Evolutionary conservation across 805 yeast species (phyloP).

Genomic region (Starmerella bacillaris): DNA sequence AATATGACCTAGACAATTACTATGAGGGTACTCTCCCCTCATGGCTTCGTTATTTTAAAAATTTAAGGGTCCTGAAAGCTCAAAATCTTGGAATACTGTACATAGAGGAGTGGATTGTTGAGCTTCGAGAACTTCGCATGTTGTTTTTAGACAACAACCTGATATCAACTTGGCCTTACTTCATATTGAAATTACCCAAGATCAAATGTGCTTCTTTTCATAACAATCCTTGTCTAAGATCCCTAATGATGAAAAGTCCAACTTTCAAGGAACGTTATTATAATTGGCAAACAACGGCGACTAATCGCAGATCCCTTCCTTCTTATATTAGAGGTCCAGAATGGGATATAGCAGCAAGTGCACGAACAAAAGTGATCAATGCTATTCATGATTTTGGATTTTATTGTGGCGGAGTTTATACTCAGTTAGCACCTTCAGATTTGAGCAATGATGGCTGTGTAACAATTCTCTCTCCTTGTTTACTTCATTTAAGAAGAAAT

Average conservation of each 20-base stretch:
- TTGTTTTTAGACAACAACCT: constrained; percentile 10
- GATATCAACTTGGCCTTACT: constrained; percentile 13
- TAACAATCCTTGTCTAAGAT: constrained; percentile 13
- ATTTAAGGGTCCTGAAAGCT: constrained; percentile 5
- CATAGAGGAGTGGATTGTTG: constrained; percentile 9
- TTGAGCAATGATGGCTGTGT: constrained; percentile 7
- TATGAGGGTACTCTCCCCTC: constrained; percentile 4
- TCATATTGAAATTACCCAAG: constrained; percentile 3
- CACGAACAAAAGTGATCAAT: constrained; percentile 1
- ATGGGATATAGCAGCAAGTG: constrained; percentile 9
- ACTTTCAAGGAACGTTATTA: constrained; percentile 7
- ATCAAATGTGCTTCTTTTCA: constrained; percentile 5
- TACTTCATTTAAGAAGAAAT: constrained; percentile 1
- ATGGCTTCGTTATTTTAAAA: constrained; percentile 8
- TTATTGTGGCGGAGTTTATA: constrained; percentile 13
- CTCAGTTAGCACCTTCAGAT: constrained; percentile 4
- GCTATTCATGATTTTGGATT: constrained; percentile 4
- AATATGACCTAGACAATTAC: background rate
- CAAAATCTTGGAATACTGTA: constrained; percentile 5
- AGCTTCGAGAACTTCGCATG: constrained; percentile 1
- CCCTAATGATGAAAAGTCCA: constrained; percentile 11
- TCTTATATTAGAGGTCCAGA: constrained; percentile 10
- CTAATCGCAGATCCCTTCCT: constrained; percentile 1
- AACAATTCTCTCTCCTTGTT: constrained; percentile 9
- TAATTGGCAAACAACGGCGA: constrained; percentile 2